Evolutionary conservation across 1,139 yeast genomes (phyloP).

Genomic region (Geotrichum histeridarum): DNA sequence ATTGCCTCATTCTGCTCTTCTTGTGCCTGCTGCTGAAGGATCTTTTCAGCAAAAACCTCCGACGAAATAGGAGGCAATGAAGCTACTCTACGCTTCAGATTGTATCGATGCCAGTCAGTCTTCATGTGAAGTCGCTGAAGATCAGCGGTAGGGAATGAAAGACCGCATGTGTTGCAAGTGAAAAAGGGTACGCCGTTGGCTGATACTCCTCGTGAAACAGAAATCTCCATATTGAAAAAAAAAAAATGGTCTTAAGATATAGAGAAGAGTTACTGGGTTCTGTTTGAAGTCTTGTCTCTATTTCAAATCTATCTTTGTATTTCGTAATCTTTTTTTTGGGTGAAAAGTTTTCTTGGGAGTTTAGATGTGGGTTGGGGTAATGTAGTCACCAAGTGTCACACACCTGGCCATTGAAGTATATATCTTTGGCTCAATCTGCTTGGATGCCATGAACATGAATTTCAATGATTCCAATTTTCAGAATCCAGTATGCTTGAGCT

Average conservation of each 20-base stretch:
- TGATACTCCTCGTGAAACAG: slow-evolving; percentile 19
- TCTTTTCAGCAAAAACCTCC: slow-evolving; percentile 75
- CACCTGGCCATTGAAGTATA: too few relatives aligned
- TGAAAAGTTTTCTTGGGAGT: slow-evolving; percentile 12
- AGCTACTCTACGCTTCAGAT: slow-evolving; percentile 87
- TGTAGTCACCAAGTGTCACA: not conserved
- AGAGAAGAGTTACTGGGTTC: not conserved
- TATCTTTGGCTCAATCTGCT: too few relatives aligned
- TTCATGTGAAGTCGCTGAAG: slow-evolving; percentile 90
- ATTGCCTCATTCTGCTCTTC: slow-evolving; percentile 44
- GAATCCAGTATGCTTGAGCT: too few relatives aligned
- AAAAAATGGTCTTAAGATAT: not conserved
- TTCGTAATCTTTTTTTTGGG: not conserved
- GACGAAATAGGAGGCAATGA: slow-evolving; percentile 73
- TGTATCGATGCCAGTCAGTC: slow-evolving; percentile 93
- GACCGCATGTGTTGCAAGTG: slow-evolving; percentile 85
- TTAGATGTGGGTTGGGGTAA: slow-evolving; percentile 3
- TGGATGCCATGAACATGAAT: too few relatives aligned
- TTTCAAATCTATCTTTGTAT: not conserved
- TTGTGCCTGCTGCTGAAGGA: slow-evolving; percentile 42
- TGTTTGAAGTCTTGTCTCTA: not conserved
- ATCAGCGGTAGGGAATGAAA: slow-evolving; percentile 71
- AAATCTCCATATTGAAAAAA: slow-evolving; percentile 18
- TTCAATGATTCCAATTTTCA: too few relatives aligned
- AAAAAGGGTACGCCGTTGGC: slow-evolving; percentile 27